Base-by-base conservation (phyloP, 2,329 filamentous ascomycete species). In the Rutstroemia sp. region DNA sequence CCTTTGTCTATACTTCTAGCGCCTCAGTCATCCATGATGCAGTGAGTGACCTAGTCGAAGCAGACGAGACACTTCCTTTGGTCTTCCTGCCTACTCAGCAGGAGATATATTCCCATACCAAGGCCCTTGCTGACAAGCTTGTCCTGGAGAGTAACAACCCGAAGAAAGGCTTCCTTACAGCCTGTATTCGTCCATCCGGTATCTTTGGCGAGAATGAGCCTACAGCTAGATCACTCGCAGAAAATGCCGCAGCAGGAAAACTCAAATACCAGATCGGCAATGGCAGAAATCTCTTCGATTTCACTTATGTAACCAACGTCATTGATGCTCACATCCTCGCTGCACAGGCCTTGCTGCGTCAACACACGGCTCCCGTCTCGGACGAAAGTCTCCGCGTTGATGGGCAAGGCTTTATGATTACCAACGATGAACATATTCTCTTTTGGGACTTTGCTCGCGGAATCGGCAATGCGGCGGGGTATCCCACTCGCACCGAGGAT, bases 211-310 rank as follows among this genome's bases (percentile, higher is more conserved):
- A 76, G 61, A 73, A 74, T 60, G 67, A 68, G 46, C 38, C 39
- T 14, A 56, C 59, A 9, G 48, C 60, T 2, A 56, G 56, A 23
- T 55, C 55, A 3, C 73, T 78, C 77, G 23, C 66, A 61, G 49
- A 57, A n/a, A 74, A 72, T 1, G 76, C 74, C 63, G 71, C 70
- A 62, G 71, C 71, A 52, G 74, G 76, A 39, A 75, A 77, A 65
- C 75, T 71, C 57, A 77, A 75, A 62, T 74, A 75, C 60, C 77
- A 80, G 60, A 69, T 80, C 49, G 78, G 77, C 52, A 65, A 70
- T 19, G 79, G 79, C 64, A 71, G 74, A 56, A 80, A 80, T 63
- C 68, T 79, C 2, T 79, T 77, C 68, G 77, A 80, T 66, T 79
- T 77, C 59, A 78, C 76, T 39, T 47, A 47, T 61, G 74, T 78